phyloP scores from a whole-genome alignment of 768 basidiomycete species.

The Austroboletus eburneus region DNA sequence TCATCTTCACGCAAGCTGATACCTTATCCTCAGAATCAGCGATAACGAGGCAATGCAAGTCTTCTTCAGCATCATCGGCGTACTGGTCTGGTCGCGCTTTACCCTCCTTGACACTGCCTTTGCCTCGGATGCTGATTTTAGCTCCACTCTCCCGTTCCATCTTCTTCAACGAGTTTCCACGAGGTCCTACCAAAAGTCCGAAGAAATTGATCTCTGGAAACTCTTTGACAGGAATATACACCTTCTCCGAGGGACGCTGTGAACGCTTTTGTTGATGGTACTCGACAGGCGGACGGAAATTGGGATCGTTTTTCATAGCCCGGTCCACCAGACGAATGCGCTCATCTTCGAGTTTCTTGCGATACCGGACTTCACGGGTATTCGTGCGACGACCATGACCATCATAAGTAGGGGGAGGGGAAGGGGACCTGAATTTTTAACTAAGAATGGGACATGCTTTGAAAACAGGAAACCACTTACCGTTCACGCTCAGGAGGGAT shows the following conservation, averaged over 20 bases:
- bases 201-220: slow-evolving; percentile 99
- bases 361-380: slow-evolving; percentile 97
- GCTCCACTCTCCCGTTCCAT: slow-evolving; percentile 99
- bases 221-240: slow-evolving; percentile 99
- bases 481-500: slow-evolving; percentile 94
- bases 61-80: slow-evolving; percentile 97
- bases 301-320: slow-evolving; percentile 96
- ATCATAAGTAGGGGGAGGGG: slow-evolving; percentile 97
- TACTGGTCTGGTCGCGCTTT: slow-evolving; percentile 93
- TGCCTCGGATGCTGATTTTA: slow-evolving; percentile 97
- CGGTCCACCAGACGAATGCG: slow-evolving; percentile 91
- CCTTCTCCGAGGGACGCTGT: slow-evolving; percentile 92
- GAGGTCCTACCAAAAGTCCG: slow-evolving; percentile 94
- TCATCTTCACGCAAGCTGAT: slow-evolving; percentile 84
- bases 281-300: slow-evolving; percentile 95
- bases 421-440: slow-evolving; percentile 64
- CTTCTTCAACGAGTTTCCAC: slow-evolving; percentile 98
- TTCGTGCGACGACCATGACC: slow-evolving; percentile 97
- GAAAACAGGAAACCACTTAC: slow-evolving; percentile 32
- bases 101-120: slow-evolving; percentile 98
- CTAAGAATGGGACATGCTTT: slow-evolving; percentile 12
- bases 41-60: slow-evolving; percentile 95
- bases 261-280: slow-evolving; percentile 94
- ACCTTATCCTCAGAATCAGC: slow-evolving; percentile 94
- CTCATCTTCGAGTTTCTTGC: slow-evolving; percentile 91